A percentile compares a stretch with the other conserved stretches of the same genome.
These are phyloP conservation scores for Tylopilus vinaceipallidus DNA, from an alignment of 768 basidiomycete species.

Conservation along the genomic window DNA sequence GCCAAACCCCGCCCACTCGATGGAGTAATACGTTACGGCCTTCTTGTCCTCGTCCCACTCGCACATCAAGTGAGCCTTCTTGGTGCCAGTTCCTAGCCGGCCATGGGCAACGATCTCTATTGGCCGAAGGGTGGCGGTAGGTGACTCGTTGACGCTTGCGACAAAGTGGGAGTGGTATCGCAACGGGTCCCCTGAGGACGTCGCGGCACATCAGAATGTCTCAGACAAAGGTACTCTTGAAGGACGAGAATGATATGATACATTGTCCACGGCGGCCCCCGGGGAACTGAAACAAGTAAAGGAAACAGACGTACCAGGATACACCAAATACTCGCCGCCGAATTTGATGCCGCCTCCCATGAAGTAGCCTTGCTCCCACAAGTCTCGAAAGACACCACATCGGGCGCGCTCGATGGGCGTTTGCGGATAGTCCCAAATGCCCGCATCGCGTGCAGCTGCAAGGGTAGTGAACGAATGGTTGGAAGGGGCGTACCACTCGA, in stretches of 20 bases:
- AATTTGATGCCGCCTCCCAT: conserved; percentile 92
- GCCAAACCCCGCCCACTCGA: conserved; percentile 93
- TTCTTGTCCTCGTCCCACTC: conserved; percentile 76
- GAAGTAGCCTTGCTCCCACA: conserved; percentile 84
- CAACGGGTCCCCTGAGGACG: conserved; percentile 78
- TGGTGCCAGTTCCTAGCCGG: conserved; percentile 92
- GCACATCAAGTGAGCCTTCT: conserved; percentile 91
- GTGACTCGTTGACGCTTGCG: conserved; percentile 74
- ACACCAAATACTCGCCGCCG: conserved; percentile 94
- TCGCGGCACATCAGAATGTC: conserved; percentile 4
- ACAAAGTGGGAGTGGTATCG: conserved; percentile 97
- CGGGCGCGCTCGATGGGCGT: conserved; percentile 65
- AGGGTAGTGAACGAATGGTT: conserved; percentile 52
- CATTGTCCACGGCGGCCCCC: not conserved
- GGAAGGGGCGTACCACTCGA: conserved; percentile 66
- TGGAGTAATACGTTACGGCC: conserved; percentile 69
- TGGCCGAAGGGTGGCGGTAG: conserved; percentile 59
- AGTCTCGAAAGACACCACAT: conserved; percentile 73
- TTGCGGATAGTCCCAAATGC: conserved; percentile 75
- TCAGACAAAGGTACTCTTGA: not conserved
- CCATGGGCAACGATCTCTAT: conserved; percentile 97
- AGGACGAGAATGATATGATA: not conserved
- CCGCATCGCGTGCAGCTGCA: conserved; percentile 57
- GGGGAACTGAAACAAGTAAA: not conserved
- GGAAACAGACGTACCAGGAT: conserved; percentile 69